Conservation (phyloP, 2,329 filamentous ascomycete species). For the Talaromyces rugulosus region DNA sequence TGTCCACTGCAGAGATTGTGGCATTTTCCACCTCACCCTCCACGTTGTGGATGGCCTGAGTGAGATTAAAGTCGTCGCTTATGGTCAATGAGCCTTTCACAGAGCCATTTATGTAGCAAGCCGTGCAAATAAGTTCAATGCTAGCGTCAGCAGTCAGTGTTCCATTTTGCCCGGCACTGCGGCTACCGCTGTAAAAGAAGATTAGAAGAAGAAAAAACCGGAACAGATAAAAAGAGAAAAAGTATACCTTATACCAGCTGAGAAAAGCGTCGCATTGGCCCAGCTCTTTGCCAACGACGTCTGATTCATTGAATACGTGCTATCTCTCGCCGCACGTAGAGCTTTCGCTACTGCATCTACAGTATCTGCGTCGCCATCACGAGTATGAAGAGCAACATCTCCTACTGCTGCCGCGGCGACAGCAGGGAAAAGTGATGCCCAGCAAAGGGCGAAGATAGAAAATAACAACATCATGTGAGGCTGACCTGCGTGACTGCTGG, state of each 20-base stretch:
- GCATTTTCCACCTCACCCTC: constrained; percentile 14
- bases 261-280: constrained; percentile 3
- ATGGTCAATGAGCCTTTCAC: constrained; percentile 43
- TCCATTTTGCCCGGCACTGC: neutral
- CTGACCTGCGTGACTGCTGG: neutral
- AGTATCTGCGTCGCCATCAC: constrained; percentile 4
- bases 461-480: neutral
- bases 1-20: constrained; percentile 1
- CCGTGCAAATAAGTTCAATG: constrained; percentile 33
- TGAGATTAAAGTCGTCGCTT: constrained; percentile 25
- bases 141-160: neutral
- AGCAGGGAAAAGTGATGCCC: neutral
- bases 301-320: constrained; percentile 9
- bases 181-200: neutral
- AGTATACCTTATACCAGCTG: neutral
- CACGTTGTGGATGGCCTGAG: constrained; percentile 16
- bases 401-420: neutral
- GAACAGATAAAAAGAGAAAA: neutral
- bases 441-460: neutral
- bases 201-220: neutral
- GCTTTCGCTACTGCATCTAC: constrained; percentile 3
- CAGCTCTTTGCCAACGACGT: constrained; percentile 8
- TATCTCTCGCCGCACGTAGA: constrained; percentile 4
- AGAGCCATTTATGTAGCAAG: constrained; percentile 49
- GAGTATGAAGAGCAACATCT: constrained; percentile 1